Base-by-base conservation (phyloP, 208 protist species). In the Phytomonas francai region DNA sequence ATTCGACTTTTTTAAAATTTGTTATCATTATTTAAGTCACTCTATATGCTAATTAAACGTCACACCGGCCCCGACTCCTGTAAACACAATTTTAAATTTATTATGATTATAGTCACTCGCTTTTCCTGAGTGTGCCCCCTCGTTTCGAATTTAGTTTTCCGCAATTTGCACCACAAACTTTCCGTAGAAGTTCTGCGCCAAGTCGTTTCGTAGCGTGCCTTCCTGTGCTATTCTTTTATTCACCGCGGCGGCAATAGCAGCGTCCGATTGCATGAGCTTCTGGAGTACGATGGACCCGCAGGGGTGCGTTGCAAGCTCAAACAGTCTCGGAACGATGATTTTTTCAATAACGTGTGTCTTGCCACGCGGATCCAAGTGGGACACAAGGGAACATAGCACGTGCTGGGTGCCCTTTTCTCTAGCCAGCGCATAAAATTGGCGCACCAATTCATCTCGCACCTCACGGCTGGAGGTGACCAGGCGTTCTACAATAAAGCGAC, bases 101-200 rank as follows among this genome's bases (percentile, higher is more conserved):
- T 68, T 36, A 25, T 39, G 8, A 16, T 68, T 27, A 61, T 51
- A 61, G 7, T 42, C 12, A 54, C 11, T 68, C 22, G 45, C 11
- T 63, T 22, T 69, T 56, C 45, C 3, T 63, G 22, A 64, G 22
- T 64, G 27, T 61, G 11, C 7, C 16, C 27, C 30, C 42, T 30
- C 5, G n/a, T 42, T 42, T 30, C 30, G 5, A 5, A 39, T 27
- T 30, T 64, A 30, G 31, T 73, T 68, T 61, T 72, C 65, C 30
- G 83, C 82, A 65, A 91, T 91, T 60, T 89, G 83, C 36, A 94
- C 89, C 25, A 94, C 84, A 77, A 91, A 95, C 71, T 92, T 92
- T 42, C 89, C 86, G 71, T 83, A 91, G 71, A 92, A 94, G 71
- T 88, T 90, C 71, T 89, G 81, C 63, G 84, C 76, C 45, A 92